A percentile compares a stretch with the other conserved stretches of the same genome.
Conservation (phyloP, 2,329 filamentous ascomycete species). For the Ceratocystis smalleyi region DNA sequence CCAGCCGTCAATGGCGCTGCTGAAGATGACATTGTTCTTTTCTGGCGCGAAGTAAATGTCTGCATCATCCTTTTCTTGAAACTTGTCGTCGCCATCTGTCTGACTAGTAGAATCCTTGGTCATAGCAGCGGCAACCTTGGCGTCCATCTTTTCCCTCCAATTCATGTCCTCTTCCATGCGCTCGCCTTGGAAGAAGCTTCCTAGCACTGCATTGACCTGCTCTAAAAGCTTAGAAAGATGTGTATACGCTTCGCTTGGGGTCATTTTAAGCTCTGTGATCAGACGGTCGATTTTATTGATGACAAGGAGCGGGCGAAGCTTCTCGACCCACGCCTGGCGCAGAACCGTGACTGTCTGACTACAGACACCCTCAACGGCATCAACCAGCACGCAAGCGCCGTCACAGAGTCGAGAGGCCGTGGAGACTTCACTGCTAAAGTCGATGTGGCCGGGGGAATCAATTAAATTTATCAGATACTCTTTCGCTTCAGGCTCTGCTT, state of each 20-base stretch:
- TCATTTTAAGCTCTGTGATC: constrained; percentile 89
- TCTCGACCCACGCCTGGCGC: constrained; percentile 87
- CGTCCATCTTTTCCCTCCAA: constrained; percentile 87
- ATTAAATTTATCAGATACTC: constrained; percentile 96
- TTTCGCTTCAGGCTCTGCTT: constrained; percentile 54
- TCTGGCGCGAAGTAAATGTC: constrained; percentile 97
- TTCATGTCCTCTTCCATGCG: constrained; percentile 96
- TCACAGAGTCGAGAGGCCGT: constrained; percentile 90
- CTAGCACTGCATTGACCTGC: constrained; percentile 92
- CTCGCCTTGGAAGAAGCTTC: constrained; percentile 94
- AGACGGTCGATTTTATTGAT: constrained; percentile 98
- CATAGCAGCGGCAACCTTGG: constrained; percentile 57
- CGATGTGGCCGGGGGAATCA: constrained; percentile 94
- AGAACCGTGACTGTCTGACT: constrained; percentile 96
- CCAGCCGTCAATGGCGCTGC: constrained; percentile 97
- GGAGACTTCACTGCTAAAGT: constrained; percentile 96
- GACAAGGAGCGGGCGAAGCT: constrained; percentile 82
- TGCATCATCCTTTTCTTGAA: constrained; percentile 85
- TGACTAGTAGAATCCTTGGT: constrained; percentile 38
- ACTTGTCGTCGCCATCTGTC: constrained; percentile 45
- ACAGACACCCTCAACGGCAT: constrained; percentile 94
- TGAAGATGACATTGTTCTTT: constrained; percentile 98
- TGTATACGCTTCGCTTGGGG: constrained; percentile 70
- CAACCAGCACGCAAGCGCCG: constrained; percentile 83
- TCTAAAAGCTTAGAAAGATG: constrained; percentile 82